Evolutionary conservation across 2,329 filamentous ascomycete species (phyloP).

Genomic region (Stemphylium beticola): DNA sequence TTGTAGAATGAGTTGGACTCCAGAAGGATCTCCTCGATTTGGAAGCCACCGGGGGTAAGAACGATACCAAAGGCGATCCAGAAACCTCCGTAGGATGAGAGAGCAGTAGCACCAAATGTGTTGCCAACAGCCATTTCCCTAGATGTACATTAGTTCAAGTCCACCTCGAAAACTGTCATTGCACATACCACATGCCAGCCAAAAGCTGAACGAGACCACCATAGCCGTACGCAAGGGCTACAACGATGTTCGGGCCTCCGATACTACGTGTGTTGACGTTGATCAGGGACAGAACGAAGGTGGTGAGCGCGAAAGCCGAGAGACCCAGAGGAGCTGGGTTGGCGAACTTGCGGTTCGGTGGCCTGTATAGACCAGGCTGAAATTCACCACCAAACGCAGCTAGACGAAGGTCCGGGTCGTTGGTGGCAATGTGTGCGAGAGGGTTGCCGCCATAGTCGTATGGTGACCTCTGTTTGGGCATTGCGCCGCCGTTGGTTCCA

Average conservation of each 20-base stretch:
- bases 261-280: constrained; percentile 55
- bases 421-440: constrained; percentile 57
- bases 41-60: constrained; percentile 59
- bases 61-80: constrained; percentile 68
- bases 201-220: constrained; percentile 59
- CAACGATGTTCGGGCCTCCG: constrained; percentile 53
- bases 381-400: constrained; percentile 60
- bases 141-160: constrained; percentile 6
- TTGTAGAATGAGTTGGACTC: constrained; percentile 54
- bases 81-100: constrained; percentile 67
- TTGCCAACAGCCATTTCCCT: constrained; percentile 65
- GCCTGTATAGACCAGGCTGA: constrained; percentile 58
- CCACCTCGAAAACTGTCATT: neutral
- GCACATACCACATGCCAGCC: constrained; percentile 63
- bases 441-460: constrained; percentile 61
- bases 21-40: constrained; percentile 48
- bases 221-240: constrained; percentile 57
- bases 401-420: constrained; percentile 54
- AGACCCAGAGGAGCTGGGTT: constrained; percentile 67
- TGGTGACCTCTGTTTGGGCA: constrained; percentile 50
- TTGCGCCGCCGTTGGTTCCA: constrained; percentile 28
- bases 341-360: constrained; percentile 57
- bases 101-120: constrained; percentile 67
- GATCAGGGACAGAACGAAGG: constrained; percentile 63
- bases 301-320: constrained; percentile 69